These are phyloP conservation scores for Capsicum chinense DNA, from an alignment of 257 asterid genomes.

Conservation along the genomic window DNA sequence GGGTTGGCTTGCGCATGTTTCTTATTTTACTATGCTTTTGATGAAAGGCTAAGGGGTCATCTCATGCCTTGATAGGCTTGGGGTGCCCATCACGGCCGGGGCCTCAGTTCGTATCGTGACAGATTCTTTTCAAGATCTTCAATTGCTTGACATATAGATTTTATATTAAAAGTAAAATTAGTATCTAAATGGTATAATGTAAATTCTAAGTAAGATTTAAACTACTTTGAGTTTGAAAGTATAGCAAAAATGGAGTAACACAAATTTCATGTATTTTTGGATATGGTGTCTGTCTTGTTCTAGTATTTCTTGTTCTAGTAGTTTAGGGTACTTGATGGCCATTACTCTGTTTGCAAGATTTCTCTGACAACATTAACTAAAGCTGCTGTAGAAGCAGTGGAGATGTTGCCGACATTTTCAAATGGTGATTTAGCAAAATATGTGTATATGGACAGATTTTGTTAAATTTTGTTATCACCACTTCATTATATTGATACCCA, in stretches of 20 bases:
- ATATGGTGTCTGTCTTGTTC: constrained; percentile 39
- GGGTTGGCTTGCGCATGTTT: no score
- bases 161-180: no score
- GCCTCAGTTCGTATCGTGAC: no score
- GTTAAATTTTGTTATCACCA: constrained; percentile 69
- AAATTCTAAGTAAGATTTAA: no score
- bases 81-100: no score
- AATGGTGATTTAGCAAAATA: constrained; percentile 62
- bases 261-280: constrained; percentile 32
- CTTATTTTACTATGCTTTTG: no score
- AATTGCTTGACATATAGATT: no score
- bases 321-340: constrained; percentile 86
- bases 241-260: constrained; percentile 41
- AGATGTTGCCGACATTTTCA: constrained; percentile 59
- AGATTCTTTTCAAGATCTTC: no score
- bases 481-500: constrained; percentile 86
- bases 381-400: constrained; percentile 73
- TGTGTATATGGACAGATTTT: constrained; percentile 84
- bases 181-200: no score
- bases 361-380: constrained; percentile 80
- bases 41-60: no score
- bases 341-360: constrained; percentile 65
- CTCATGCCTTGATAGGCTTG: no score
- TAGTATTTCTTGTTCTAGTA: constrained; percentile 33
- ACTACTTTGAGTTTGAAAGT: background rate